Evolutionary conservation across 176 grass and related monocot genomes (phyloP), one percentile per base, ranked within the genome.

Genomic region (Musa schizocarpa): DNA sequence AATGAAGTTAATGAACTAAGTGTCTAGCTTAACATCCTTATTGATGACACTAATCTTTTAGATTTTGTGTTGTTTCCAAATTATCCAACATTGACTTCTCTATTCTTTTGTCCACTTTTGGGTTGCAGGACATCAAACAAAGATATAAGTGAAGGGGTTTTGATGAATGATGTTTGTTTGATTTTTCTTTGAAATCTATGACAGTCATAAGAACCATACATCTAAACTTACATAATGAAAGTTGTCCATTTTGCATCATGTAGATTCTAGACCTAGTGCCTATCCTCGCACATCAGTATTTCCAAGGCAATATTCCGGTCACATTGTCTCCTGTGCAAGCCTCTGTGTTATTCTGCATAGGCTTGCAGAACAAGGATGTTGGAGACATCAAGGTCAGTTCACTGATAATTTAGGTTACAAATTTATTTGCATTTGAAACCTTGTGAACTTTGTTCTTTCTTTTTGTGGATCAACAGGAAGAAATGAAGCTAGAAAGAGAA

Each of bases 221-320:
- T 50, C 1, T 69, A 22, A 27, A 14, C 25, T 43, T 69, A n/a
- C 34, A 50, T 69, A 16, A 19, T 14, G 48, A 50, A 65, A 50
- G 71, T 74, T 17, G 3, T 52, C 29, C 62, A 0, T 55, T 21
- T 14, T 82, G 34, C 12, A 21, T 75, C 56, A 72, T 86, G 72
- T 83, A 98, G 95, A 98, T 98, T 87, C 78, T 98, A 61, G 95
- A 98, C 61, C 90, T 98, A 87, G 71, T 98, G 48, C 95, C 88
- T 57, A 87, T 85, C 27, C 73, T 98, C 65, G 90, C 95, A 74
- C 95, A 93, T 22, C 80, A 80, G 77, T 98, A 91, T 90, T 98
- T 98, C 75, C 85, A 92, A 22, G 88, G 89, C 78, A 98, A 89
- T 72, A 83, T 98, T 82, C 95, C 88, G 50, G 95, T 91, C 10